Evolutionary conservation across 2,329 filamentous ascomycete species (phyloP), one percentile per base, ranked within the genome.

Genomic region (Talaromyces sp.): DNA sequence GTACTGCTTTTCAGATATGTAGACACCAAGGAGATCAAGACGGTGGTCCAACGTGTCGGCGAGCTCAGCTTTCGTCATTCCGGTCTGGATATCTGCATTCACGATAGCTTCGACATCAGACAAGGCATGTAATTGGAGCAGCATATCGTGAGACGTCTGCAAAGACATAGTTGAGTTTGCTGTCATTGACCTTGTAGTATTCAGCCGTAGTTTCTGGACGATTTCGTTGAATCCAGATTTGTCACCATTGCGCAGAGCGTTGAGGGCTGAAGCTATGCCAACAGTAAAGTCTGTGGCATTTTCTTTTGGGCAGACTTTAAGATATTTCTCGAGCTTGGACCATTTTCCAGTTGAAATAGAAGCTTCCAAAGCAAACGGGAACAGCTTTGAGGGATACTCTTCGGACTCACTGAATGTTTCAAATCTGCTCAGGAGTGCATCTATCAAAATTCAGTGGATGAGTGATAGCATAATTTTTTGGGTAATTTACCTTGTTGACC

Each of bases 1-100:
- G 74, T 96, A 98, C 74, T 97, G 94, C 75, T 99, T 99, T 74
- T 99, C 93, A 61, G 89, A 87, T 43, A 93, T 89, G 72, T 95
- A 97, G 1, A 93, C 91, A 0, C 96, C 95, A 2, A 99, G 82
- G 1, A 96, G 85, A 69, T 93, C 91, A n/a, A 99, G 81, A n/a
- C 95, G 88, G 54, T 90, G 87, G 67, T 90, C 85, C 5, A 97
- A 76, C 25, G 84, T 83, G 60, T 84, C 81, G 7, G 90, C 75
- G 27, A 81, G 66, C 60, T 70, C 68, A 41, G 71, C 64, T 50
- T 67, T 71, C 22, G 68, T 67, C 33, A 59, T 63, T 11, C 68
- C 62, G 17, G 67, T 62, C 39, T 78, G 75, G 49, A 74, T 70
- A 22, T 74, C 78, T 9, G 80, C 78, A 54, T 82, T 79, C 63